These are phyloP conservation scores for Globisporangium spiculum DNA, from an alignment of 352 stramenopile genomes.

Conservation along the genomic window DNA sequence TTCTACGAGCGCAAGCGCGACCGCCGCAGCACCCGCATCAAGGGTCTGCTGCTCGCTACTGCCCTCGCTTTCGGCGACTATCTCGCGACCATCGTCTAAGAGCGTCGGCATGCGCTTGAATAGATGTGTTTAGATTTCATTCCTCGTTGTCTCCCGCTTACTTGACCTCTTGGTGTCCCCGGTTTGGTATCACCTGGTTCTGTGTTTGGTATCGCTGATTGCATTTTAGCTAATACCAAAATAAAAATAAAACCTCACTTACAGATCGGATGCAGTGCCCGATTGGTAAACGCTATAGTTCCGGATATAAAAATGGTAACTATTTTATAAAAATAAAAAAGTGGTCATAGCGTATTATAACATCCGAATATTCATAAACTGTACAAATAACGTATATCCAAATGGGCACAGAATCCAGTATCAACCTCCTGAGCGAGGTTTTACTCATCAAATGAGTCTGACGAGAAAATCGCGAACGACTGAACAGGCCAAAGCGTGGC, in stretches of 20 bases:
- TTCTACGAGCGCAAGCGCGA: constrained; percentile 63
- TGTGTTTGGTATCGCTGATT: background rate
- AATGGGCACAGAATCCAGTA: background rate
- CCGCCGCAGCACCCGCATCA: constrained; percentile 48
- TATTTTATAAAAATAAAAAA: background rate
- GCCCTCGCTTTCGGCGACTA: constrained; percentile 57
- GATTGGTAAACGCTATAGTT: too few relatives aligned
- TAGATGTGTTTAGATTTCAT: constrained; percentile 10
- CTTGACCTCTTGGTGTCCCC: background rate
- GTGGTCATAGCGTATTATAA: background rate
- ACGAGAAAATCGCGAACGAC: background rate
- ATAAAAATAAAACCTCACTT: background rate
- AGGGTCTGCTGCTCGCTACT: constrained; percentile 45
- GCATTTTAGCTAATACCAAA: background rate
- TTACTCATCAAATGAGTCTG: constrained; percentile 3
- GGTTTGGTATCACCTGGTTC: background rate
- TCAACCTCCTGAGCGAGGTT: background rate
- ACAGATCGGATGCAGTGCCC: too few relatives aligned
- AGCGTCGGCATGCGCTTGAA: background rate
- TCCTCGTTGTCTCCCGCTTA: background rate
- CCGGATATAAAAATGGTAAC: too few relatives aligned
- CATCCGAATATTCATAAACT: background rate
- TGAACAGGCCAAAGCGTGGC: background rate
- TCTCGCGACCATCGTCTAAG: constrained; percentile 38
- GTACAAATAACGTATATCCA: background rate